A percentile compares a stretch with the other conserved stretches of the same genome.
These are phyloP conservation scores for Suillus bovinus DNA, from an alignment of 768 basidiomycete genomes.

Conservation along the genomic window DNA sequence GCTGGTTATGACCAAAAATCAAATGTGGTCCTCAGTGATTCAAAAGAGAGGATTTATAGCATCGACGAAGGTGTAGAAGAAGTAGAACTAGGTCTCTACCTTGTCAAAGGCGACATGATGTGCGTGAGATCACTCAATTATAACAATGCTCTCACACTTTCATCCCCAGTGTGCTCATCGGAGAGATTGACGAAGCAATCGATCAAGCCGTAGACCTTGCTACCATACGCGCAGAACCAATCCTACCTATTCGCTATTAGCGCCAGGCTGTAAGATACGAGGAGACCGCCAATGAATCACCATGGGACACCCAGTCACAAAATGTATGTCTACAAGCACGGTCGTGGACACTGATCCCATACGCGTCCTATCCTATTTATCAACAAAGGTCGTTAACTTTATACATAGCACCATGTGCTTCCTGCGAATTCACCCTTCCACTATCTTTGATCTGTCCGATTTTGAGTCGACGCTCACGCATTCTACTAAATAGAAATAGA, in stretches of 20 bases:
- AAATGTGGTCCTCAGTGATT: constrained; percentile 93
- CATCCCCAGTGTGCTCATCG: constrained; percentile 64
- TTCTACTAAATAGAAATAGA: neutral
- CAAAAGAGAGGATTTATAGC: constrained; percentile 91
- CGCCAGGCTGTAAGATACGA: neutral
- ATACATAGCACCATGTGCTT: constrained; percentile 6
- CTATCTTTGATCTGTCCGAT: neutral
- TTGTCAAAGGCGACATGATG: constrained; percentile 99
- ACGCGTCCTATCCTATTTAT: neutral
- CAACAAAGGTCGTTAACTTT: neutral
- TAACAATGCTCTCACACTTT: neutral
- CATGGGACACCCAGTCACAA: neutral
- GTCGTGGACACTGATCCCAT: neutral
- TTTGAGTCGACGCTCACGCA: neutral
- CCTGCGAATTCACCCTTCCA: neutral
- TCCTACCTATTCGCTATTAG: constrained; percentile 79
- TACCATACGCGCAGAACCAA: constrained; percentile 83
- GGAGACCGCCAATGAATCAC: neutral
- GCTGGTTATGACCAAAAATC: constrained; percentile 95
- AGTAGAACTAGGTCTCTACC: constrained; percentile 90
- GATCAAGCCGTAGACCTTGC: constrained; percentile 76
- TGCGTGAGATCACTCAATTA: constrained; percentile 43
- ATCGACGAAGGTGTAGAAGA: constrained; percentile 92
- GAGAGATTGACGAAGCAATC: constrained; percentile 81
- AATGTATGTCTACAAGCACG: constrained; percentile 8